These are phyloP conservation scores for Tylopilus sp. DNA, from an alignment of 768 basidiomycete genomes.

Conservation along the genomic window DNA sequence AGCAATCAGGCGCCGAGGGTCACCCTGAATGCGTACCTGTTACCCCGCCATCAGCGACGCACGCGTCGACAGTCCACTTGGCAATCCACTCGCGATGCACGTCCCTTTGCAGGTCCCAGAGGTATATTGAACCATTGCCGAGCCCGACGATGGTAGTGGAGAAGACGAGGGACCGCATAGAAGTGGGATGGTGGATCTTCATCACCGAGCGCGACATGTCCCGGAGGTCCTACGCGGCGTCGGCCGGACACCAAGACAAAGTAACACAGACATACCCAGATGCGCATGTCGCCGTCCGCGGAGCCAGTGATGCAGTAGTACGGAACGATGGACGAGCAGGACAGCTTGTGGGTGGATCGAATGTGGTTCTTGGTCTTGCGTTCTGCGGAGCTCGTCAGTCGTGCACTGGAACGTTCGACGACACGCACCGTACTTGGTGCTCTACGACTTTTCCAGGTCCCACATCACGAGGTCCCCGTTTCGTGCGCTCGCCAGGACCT, in stretches of 20 bases:
- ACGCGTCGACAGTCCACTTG: slow-evolving; percentile 74
- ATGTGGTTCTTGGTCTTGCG: slow-evolving; percentile 64
- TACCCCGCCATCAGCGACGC: slow-evolving; percentile 65
- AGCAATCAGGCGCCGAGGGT: background rate
- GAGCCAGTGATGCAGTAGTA: slow-evolving; percentile 78
- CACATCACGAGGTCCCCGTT: slow-evolving; percentile 84
- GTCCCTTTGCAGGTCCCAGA: slow-evolving; percentile 86
- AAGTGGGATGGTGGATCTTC: slow-evolving; percentile 66
- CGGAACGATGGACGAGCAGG: slow-evolving; percentile 63
- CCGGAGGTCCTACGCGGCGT: slow-evolving; percentile 57
- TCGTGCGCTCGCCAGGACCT: slow-evolving; percentile 74
- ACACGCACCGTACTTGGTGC: slow-evolving; percentile 65
- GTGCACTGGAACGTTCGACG: slow-evolving; percentile 1
- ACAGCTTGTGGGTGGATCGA: slow-evolving; percentile 68
- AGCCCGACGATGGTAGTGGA: slow-evolving; percentile 69
- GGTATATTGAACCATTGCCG: slow-evolving; percentile 67
- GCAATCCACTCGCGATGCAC: slow-evolving; percentile 76
- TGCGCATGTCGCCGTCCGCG: slow-evolving; percentile 74
- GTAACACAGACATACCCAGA: slow-evolving; percentile 56
- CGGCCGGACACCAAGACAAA: background rate
- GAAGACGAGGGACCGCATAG: slow-evolving; percentile 67
- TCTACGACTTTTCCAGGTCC: slow-evolving; percentile 67
- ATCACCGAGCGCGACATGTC: slow-evolving; percentile 66
- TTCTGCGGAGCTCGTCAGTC: slow-evolving; percentile 40
- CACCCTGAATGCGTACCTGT: slow-evolving; percentile 52